A percentile compares a stretch with the other conserved stretches of the same genome.
phyloP scores from a whole-genome alignment of 2,329 filamentous ascomycete genomes.

The Colletotrichum sp. region DNA sequence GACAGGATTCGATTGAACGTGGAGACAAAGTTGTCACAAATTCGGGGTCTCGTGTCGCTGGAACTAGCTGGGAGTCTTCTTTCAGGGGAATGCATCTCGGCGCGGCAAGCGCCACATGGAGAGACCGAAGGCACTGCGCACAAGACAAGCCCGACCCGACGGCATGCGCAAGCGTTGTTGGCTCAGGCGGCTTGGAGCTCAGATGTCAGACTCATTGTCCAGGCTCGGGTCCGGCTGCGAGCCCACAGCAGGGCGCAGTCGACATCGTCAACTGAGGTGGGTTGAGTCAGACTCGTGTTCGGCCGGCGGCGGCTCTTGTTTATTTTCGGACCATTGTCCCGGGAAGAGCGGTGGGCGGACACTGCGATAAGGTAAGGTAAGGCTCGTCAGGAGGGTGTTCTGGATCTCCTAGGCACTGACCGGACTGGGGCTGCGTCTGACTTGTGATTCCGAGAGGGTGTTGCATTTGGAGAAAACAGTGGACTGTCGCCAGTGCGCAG shows the following conservation, averaged over 20 bases:
- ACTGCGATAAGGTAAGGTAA: not conserved
- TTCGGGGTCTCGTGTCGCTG: not conserved
- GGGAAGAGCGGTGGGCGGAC: slow-evolving; percentile 5
- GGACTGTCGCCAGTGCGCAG: slow-evolving; percentile 3
- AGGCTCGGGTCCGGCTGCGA: not conserved
- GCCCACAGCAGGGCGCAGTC: slow-evolving; percentile 19
- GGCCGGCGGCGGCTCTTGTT: slow-evolving; percentile 10
- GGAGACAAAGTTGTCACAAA: not conserved
- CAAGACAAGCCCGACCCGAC: not conserved
- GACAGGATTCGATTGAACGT: not conserved
- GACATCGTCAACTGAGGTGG: slow-evolving; percentile 1
- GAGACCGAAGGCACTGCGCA: not conserved
- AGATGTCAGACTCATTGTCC: not conserved
- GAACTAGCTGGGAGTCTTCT: not conserved
- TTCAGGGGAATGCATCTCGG: not conserved
- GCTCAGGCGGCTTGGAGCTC: not conserved
- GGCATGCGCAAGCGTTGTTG: not conserved
- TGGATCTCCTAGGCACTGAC: slow-evolving; percentile 3
- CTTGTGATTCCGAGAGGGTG: not conserved
- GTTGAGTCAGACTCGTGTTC: slow-evolving; percentile 16
- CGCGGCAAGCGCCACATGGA: slow-evolving; percentile 15
- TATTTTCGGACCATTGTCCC: slow-evolving; percentile 17
- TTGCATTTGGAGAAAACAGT: slow-evolving; percentile 1
- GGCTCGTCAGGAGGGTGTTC: not conserved
- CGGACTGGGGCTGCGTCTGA: not conserved